These are phyloP conservation scores for Mycotypha africana DNA, from an alignment of 371 early-diverging fungal genomes.

Conservation along the genomic window DNA sequence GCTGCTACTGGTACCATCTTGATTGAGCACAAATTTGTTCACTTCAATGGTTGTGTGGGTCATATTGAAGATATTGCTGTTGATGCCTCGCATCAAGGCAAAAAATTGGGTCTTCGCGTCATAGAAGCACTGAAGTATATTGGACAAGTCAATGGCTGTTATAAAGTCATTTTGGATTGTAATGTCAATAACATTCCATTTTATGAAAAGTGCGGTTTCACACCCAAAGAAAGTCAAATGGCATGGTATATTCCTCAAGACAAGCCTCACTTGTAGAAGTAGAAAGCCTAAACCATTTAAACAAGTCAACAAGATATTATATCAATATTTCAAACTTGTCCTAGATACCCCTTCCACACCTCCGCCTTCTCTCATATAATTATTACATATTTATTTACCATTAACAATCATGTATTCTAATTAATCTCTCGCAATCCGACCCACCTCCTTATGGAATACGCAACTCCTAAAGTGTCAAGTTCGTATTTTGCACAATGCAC, in stretches of 20 bases:
- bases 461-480: too few relatives aligned
- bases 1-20: conserved; percentile 95
- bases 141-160: conserved; percentile 61
- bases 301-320: too few relatives aligned
- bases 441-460: too few relatives aligned
- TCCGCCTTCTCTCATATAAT: too few relatives aligned
- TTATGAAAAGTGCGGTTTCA: conserved; percentile 50
- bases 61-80: conserved; percentile 96
- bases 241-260: conserved; percentile 47
- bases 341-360: too few relatives aligned
- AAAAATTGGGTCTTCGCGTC: conserved; percentile 73
- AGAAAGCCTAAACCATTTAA: too few relatives aligned
- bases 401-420: too few relatives aligned
- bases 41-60: conserved; percentile 77
- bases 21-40: conserved; percentile 95
- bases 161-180: conserved; percentile 55
- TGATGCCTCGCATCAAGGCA: conserved; percentile 87
- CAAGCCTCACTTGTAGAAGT: too few relatives aligned
- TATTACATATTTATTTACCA: too few relatives aligned
- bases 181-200: conserved; percentile 49
- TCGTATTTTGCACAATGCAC: too few relatives aligned
- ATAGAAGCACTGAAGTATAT: conserved; percentile 72
- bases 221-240: conserved; percentile 45
- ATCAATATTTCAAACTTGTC: too few relatives aligned
- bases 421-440: too few relatives aligned